Evolutionary conservation across 2,329 filamentous ascomycete species (phyloP).

Genomic region (Diaporthe nobilis): DNA sequence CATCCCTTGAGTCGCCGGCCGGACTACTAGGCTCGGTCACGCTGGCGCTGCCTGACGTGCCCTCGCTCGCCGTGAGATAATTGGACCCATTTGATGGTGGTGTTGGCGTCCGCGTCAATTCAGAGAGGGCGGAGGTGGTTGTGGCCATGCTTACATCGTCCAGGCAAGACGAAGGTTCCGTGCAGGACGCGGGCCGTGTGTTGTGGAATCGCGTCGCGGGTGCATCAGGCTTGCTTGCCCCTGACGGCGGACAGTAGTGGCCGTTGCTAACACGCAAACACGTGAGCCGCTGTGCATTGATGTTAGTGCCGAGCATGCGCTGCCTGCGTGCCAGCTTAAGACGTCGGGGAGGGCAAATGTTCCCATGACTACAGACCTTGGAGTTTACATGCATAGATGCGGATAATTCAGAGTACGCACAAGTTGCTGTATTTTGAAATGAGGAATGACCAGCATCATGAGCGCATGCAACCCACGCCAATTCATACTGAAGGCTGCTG

Average conservation of each 20-base stretch:
- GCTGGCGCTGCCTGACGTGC: conserved; percentile 13
- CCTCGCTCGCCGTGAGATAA: conserved; percentile 38
- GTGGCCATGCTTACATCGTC: conserved; percentile 43
- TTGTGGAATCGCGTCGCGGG: conserved; percentile 16
- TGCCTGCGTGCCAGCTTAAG: not conserved
- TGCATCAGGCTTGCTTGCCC: not conserved
- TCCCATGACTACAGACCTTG: not conserved
- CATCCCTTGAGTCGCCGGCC: conserved; percentile 34
- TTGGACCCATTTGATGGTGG: conserved; percentile 34
- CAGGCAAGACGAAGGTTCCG: not conserved
- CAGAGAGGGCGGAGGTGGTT: conserved; percentile 49
- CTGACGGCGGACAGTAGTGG: not conserved
- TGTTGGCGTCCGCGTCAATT: conserved; percentile 45
- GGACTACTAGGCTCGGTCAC: conserved; percentile 44
- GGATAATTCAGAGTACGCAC: not conserved
- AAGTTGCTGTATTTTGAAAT: not conserved
- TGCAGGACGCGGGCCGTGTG: not conserved
- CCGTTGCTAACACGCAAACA: not conserved
- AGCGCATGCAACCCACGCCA: not conserved
- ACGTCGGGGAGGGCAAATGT: too few species aligned
- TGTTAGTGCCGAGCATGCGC: conserved; percentile 4
- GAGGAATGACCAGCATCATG: not conserved
- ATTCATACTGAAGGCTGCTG: not conserved
- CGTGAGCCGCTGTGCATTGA: not conserved
- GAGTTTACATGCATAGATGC: not conserved